phyloP scores from a whole-genome alignment of 176 grass and related monocot genomes.

The Chloris gayana region DNA sequence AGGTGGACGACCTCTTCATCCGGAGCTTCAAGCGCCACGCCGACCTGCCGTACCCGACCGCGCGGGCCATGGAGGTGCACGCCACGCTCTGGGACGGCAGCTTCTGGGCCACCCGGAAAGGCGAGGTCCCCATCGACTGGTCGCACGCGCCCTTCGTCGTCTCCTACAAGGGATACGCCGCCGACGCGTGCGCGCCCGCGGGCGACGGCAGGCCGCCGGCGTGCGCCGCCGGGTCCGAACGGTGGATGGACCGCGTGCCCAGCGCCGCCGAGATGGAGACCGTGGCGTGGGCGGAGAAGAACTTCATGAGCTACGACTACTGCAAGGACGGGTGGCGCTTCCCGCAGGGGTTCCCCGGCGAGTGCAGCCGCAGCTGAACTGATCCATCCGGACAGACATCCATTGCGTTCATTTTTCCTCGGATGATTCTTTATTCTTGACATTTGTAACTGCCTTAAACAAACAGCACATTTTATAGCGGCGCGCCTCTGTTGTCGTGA shows the following conservation, averaged over 20 bases:
- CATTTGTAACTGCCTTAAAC: too few species aligned
- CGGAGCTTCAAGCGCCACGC: conserved; percentile 40
- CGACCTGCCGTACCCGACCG: conserved; percentile 43
- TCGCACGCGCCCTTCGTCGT: conserved; percentile 50
- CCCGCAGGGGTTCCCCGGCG: conserved; percentile 43
- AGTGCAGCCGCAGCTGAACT: conserved; percentile 41
- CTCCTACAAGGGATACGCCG: conserved; percentile 41
- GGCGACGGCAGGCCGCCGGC: background rate
- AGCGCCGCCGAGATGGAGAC: background rate
- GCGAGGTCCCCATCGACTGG: conserved; percentile 70
- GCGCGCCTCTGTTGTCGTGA: too few species aligned
- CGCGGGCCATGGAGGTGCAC: conserved; percentile 34
- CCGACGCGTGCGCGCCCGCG: conserved; percentile 43
- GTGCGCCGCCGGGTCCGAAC: conserved; percentile 33
- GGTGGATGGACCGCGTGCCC: conserved; percentile 38
- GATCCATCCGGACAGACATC: background rate
- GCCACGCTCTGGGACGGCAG: conserved; percentile 82
- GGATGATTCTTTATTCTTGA: too few species aligned
- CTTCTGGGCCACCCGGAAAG: conserved; percentile 72
- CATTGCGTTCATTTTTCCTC: too few species aligned
- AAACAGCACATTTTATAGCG: too few species aligned
- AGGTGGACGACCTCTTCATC: conserved; percentile 43
- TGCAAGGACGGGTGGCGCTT: conserved; percentile 46
- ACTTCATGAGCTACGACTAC: conserved; percentile 52
- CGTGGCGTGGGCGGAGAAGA: conserved; percentile 42